phyloP scores from a whole-genome alignment of 495 filamentous ascomycete species.

The Hypoxylon cercidicola region DNA sequence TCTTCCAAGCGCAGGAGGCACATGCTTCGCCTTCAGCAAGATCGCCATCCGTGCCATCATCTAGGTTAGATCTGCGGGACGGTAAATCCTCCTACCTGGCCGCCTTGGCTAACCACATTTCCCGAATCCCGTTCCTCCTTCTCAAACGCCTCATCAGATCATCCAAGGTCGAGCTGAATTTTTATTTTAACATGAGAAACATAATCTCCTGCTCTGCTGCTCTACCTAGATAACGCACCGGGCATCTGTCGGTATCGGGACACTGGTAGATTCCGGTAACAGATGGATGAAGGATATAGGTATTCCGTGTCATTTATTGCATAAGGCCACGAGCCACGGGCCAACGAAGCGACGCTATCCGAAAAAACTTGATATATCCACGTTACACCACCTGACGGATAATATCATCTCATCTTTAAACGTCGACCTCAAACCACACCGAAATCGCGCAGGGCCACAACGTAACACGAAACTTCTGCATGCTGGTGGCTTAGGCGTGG shows the following conservation, averaged over 20 bases:
- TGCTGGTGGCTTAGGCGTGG: background rate
- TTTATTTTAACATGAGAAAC: background rate
- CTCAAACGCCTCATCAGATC: constrained; percentile 24
- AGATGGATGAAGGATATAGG: constrained; percentile 21
- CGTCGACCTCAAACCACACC: constrained; percentile 25
- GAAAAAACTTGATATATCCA: constrained; percentile 22
- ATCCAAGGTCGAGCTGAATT: constrained; percentile 4
- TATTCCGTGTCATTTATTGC: constrained; percentile 16
- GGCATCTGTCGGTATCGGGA: constrained; percentile 27
- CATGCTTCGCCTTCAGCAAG: constrained; percentile 27
- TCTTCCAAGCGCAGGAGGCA: constrained; percentile 10
- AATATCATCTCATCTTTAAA: constrained; percentile 25
- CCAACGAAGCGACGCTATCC: constrained; percentile 16
- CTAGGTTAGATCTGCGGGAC: constrained; percentile 25
- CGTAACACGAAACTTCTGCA: background rate
- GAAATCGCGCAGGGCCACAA: constrained; percentile 26
- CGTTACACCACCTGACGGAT: constrained; percentile 29
- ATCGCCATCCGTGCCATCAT: constrained; percentile 20
- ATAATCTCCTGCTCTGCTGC: too few relatives aligned
- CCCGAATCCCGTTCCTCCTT: constrained; percentile 11
- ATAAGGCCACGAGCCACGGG: constrained; percentile 16
- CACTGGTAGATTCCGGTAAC: constrained; percentile 26
- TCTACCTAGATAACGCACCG: background rate
- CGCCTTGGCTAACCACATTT: constrained; percentile 25
- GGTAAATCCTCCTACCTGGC: constrained; percentile 11